phyloP scores from a whole-genome alignment of 1,139 yeast species.

The Taphrina communis region DNA sequence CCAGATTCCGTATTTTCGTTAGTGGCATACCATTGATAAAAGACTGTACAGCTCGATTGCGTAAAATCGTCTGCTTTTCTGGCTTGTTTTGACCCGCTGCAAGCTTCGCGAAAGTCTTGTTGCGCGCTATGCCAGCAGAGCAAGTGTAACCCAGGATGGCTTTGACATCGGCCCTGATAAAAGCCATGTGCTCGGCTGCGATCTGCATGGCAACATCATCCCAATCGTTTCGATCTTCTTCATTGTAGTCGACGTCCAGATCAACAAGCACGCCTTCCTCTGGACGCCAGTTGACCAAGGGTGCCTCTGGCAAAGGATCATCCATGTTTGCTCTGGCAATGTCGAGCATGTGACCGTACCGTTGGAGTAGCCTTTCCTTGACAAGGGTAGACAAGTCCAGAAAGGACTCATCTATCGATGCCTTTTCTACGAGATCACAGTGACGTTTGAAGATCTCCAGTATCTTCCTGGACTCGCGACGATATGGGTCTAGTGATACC shows the following conservation, averaged over 20 bases:
- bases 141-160: constrained; percentile 76
- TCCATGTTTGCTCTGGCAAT: constrained; percentile 32
- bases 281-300: constrained; percentile 46
- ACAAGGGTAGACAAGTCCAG: constrained; percentile 74
- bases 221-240: constrained; percentile 65
- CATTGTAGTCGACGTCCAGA: constrained; percentile 44
- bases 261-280: constrained; percentile 48
- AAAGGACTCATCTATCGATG: constrained; percentile 93
- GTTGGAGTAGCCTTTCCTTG: constrained; percentile 51
- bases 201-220: constrained; percentile 75
- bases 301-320: constrained; percentile 44
- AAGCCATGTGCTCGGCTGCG: constrained; percentile 65
- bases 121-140: constrained; percentile 83
- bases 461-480: constrained; percentile 84
- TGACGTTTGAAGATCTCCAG: constrained; percentile 62
- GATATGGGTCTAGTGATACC: constrained; percentile 87
- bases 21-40: constrained; percentile 70
- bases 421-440: constrained; percentile 81
- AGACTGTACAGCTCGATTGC: constrained; percentile 57
- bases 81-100: constrained; percentile 89
- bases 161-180: constrained; percentile 62
- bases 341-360: constrained; percentile 53
- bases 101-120: constrained; percentile 80
- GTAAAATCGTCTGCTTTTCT: constrained; percentile 68
- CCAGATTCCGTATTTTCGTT: constrained; percentile 84